A percentile compares a stretch with the other conserved stretches of the same genome.
Conservation (phyloP, 257 asterid species). For the Solanum bulbocastanum region DNA sequence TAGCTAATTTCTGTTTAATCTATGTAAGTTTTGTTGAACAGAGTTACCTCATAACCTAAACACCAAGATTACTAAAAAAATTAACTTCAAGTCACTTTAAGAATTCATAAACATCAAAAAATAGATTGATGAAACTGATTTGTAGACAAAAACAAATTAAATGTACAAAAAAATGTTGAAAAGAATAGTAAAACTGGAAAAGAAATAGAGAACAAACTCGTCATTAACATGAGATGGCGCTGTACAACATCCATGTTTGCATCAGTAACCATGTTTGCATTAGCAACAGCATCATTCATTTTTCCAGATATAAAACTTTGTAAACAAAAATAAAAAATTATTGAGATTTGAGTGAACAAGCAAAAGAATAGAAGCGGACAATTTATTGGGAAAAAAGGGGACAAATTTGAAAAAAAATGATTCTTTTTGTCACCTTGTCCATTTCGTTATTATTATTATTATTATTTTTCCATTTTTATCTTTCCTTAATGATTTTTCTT, state of each 20-base stretch:
- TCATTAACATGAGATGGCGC: slow-evolving; percentile 92
- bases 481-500: too few relatives aligned
- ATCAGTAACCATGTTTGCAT: slow-evolving; percentile 23
- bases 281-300: slow-evolving; percentile 46
- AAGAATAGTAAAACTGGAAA: not conserved
- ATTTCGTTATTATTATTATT: too few relatives aligned
- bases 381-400: not conserved
- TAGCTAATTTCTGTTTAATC: too few relatives aligned
- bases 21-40: too few relatives aligned
- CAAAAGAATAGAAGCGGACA: not conserved
- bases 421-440: not conserved
- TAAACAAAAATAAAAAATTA: not conserved
- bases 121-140: too few relatives aligned
- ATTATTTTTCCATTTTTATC: too few relatives aligned
- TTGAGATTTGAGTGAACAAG: not conserved
- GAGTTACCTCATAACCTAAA: not conserved
- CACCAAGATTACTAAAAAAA: not conserved
- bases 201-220: slow-evolving; percentile 37
- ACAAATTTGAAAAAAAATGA: not conserved
- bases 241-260: slow-evolving; percentile 25
- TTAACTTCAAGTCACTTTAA: too few relatives aligned
- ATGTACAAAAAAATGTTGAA: too few relatives aligned
- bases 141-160: not conserved
- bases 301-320: too few relatives aligned
- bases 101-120: too few relatives aligned